phyloP scores from a whole-genome alignment of 371 early-diverging fungal species.

The Syncephalastrum racemosum region DNA sequence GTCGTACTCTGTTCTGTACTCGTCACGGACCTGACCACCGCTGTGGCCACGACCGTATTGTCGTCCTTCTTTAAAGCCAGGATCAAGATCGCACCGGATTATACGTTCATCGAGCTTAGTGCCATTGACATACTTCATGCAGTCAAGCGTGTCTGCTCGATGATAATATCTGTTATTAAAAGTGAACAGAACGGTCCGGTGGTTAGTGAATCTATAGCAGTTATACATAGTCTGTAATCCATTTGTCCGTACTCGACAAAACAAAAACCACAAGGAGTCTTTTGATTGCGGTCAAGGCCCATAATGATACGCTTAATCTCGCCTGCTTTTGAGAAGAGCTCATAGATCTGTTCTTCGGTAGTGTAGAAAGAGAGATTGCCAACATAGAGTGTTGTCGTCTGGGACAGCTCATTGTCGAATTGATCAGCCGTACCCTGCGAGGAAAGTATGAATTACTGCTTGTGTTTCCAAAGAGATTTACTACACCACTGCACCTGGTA shows the following conservation, averaged over 20 bases:
- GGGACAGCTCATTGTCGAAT: slow-evolving; percentile 65
- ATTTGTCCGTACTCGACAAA: slow-evolving; percentile 89
- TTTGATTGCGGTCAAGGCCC: slow-evolving; percentile 93
- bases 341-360: slow-evolving; percentile 98
- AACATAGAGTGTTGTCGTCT: slow-evolving; percentile 89
- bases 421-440: slow-evolving; percentile 71
- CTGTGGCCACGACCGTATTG: slow-evolving; percentile 96
- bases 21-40: slow-evolving; percentile 97
- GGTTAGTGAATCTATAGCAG: background rate
- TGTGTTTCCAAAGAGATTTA: background rate
- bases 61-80: slow-evolving; percentile 94
- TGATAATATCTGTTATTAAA: slow-evolving; percentile 75
- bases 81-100: slow-evolving; percentile 96
- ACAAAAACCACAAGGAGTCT: slow-evolving; percentile 99
- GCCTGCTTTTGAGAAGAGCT: slow-evolving; percentile 94
- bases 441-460: background rate
- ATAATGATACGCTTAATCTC: slow-evolving; percentile 98
- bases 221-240: slow-evolving; percentile 6
- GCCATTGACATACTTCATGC: slow-evolving; percentile 92
- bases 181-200: background rate
- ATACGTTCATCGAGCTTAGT: slow-evolving; percentile 95
- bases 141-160: slow-evolving; percentile 83
- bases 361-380: slow-evolving; percentile 98
- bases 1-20: slow-evolving; percentile 93
- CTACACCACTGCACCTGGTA: slow-evolving; percentile 58